Evolutionary conservation across 2,329 filamentous ascomycete species (phyloP).

Genomic region (Ophiostoma triangulosporum): DNA sequence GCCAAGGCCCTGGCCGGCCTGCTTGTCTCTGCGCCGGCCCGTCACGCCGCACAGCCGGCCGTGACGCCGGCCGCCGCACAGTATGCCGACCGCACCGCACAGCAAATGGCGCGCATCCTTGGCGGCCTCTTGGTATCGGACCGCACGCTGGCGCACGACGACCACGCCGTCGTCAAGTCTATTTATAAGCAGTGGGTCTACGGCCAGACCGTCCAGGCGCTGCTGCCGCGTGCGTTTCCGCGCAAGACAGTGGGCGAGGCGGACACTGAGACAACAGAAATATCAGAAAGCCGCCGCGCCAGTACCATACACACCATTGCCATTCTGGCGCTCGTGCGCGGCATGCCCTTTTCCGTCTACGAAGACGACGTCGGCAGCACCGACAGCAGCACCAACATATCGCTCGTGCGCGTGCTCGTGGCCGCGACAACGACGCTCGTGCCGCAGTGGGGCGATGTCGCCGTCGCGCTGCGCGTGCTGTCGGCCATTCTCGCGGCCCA

Average conservation of each 20-base stretch:
- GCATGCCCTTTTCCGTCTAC: conserved; percentile 37
- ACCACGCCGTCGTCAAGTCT: conserved; percentile 30
- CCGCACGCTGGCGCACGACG: conserved; percentile 25
- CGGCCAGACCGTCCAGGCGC: conserved; percentile 30
- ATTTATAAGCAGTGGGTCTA: conserved; percentile 35
- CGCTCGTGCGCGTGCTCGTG: conserved; percentile 36
- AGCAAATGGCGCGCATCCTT: conserved; percentile 28
- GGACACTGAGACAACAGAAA: neutral
- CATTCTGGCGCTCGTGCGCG: conserved; percentile 34
- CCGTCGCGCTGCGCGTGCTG: conserved; percentile 35
- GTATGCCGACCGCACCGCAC: neutral
- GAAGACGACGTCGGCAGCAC: conserved; percentile 29
- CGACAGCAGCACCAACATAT: conserved; percentile 19
- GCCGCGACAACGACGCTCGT: conserved; percentile 28
- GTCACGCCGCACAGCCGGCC: neutral
- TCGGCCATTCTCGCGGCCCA: conserved; percentile 31
- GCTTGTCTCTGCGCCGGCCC: conserved; percentile 17
- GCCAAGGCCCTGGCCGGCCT: conserved; percentile 19
- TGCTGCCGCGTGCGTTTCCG: conserved; percentile 30
- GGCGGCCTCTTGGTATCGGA: conserved; percentile 25
- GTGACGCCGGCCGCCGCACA: conserved; percentile 15
- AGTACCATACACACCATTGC: conserved; percentile 32
- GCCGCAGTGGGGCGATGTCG: conserved; percentile 29
- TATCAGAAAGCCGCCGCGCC: conserved; percentile 8
- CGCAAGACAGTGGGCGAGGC: conserved; percentile 1